Evolutionary conservation across 306 rosid genomes (phyloP), one percentile per base, ranked within the genome.

Genomic region (Phaseolus lunatus): DNA sequence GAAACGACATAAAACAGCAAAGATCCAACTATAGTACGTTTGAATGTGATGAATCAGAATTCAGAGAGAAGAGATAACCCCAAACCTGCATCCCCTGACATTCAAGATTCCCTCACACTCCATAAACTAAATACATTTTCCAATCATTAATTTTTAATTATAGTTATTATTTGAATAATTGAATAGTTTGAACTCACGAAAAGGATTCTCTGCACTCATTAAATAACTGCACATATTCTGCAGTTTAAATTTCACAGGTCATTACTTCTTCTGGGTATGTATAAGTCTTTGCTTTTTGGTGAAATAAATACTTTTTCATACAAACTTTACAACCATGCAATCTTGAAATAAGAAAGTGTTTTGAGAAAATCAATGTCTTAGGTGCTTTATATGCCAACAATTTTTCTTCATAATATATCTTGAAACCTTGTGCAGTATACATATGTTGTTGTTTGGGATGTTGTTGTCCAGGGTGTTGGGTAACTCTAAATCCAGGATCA

Each of bases 141-240:
- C 80, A 76, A 79, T 86, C 80, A 79, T 83, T 78, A 57, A 45
- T 68, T 67, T 39, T 80, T 63, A 59, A 82, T 74, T 52, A 8
- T 16, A 43, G 24, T 27, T 59, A 1, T 0, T 10, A 72, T 23
- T 54, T 72, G 23, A 67, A 57, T 72, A 5, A 23, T 54, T 65
- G 23, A 67, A 57, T 65, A 3, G 33, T 41, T 41, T 66, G 52
- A 67, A 22, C 33, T 39, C 45, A n/a, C 47, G 16, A 9, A 35
- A 63, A 33, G 48, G 24, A 63, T 63, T 16, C 18, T 35, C 68
- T 65, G 70, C 31, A 5, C 11, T 65, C 50, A 65, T 65, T 64
- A 64, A n/a, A 18, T 64, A 3, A 37, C 48, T 35, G 49, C n/a
- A 35, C 9, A 35, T 16, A 35, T 16, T 63, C 5, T 9, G 47